Evolutionary conservation across 441 rosid species (phyloP).

Genomic region (Pelargonium cotyledonis): DNA sequence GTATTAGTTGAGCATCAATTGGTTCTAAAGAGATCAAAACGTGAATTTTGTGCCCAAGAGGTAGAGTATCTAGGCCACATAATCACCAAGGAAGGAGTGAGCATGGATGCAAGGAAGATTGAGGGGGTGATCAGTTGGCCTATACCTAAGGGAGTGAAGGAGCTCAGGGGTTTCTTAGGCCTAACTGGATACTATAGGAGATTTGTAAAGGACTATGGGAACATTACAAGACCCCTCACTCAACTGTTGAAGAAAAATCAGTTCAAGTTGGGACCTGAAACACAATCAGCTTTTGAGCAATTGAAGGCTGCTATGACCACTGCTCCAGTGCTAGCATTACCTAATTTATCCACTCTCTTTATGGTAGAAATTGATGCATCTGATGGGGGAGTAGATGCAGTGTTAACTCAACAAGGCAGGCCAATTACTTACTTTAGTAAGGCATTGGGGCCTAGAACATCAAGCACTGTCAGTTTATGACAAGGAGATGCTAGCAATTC

Average conservation of each 20-base stretch:
- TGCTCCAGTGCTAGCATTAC: not conserved
- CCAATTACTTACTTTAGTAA: not conserved
- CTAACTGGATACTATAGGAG: too few species aligned
- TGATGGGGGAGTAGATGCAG: not conserved
- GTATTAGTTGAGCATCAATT: not conserved
- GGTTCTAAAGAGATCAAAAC: not conserved
- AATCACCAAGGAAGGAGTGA: not conserved
- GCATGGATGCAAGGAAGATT: not conserved
- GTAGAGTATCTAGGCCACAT: constrained; percentile 14
- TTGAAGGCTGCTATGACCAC: not conserved
- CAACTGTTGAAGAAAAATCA: not conserved
- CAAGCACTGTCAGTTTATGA: not conserved
- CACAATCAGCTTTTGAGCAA: not conserved
- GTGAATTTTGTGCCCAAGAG: not conserved
- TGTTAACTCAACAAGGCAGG: not conserved
- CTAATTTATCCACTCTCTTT: not conserved
- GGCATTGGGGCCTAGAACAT: not conserved
- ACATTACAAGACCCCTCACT: not conserved
- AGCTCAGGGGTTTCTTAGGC: not conserved
- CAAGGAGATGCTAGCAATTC: not conserved
- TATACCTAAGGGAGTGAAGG: not conserved
- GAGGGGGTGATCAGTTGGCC: not conserved
- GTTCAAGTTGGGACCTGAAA: not conserved
- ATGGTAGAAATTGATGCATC: not conserved
- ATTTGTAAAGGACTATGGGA: not conserved